Conservation (phyloP, 225 moss, liverwort and hornwort genomes). For the Polytrichum commune region DNA sequence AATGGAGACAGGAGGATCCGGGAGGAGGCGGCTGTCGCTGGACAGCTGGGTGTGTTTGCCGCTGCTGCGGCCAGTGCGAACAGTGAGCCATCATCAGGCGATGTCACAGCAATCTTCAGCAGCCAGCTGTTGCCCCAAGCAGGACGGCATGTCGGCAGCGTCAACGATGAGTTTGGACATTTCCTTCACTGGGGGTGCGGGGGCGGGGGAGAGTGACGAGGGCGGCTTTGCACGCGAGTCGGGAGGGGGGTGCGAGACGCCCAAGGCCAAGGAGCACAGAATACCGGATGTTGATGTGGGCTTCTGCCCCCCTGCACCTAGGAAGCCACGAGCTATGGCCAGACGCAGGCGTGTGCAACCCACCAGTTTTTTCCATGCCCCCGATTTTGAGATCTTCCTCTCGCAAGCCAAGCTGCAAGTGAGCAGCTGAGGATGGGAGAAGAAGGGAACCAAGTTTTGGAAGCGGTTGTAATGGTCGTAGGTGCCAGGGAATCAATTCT, state of each 20-base stretch:
- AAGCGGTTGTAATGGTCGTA: too few species aligned
- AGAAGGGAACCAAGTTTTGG: too few species aligned
- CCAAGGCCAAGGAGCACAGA: constrained; percentile 58
- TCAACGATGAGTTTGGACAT: constrained; percentile 21
- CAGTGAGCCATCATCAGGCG: constrained; percentile 5
- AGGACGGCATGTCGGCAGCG: constrained; percentile 21
- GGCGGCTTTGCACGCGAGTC: constrained; percentile 26
- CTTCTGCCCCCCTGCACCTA: constrained; percentile 48
- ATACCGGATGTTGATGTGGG: constrained; percentile 50
- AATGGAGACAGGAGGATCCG: constrained; percentile 32
- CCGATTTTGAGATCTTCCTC: constrained; percentile 49
- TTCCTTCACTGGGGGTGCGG: background rate
- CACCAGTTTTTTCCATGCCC: constrained; percentile 42
- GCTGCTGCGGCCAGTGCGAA: constrained; percentile 40
- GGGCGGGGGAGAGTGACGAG: constrained; percentile 23
- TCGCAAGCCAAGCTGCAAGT: constrained; percentile 45
- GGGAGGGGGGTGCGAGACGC: constrained; percentile 46
- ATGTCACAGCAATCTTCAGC: constrained; percentile 26
- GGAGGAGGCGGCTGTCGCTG: constrained; percentile 26
- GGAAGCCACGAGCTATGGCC: constrained; percentile 51
- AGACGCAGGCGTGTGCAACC: constrained; percentile 47
- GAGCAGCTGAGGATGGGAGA: constrained; percentile 20
- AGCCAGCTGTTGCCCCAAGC: constrained; percentile 20
- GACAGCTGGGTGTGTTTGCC: constrained; percentile 54
- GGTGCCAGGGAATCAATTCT: background rate